Conservation (phyloP, 805 yeast species). For the Candida hispaniensis region DNA sequence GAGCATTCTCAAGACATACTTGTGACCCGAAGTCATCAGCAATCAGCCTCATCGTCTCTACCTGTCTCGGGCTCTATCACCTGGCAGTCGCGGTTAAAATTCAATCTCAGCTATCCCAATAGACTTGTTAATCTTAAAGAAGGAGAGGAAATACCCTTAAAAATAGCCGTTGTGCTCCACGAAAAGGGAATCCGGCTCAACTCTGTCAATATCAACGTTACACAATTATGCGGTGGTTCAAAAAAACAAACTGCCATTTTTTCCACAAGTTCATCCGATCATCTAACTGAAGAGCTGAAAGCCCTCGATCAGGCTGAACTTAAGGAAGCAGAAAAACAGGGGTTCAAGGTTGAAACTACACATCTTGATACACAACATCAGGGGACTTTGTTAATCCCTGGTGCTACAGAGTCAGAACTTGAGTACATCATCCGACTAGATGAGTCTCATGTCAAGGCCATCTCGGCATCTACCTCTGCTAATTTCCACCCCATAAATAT, state of each 20-base stretch:
- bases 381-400: conserved; percentile 10
- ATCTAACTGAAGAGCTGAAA: conserved; percentile 6
- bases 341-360: conserved; percentile 9
- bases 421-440: conserved; percentile 10
- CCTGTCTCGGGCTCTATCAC: conserved; percentile 10
- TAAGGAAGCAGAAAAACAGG: conserved; percentile 8
- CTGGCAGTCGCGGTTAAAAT: conserved; percentile 12
- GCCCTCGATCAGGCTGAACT: conserved; percentile 12
- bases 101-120: conserved; percentile 9
- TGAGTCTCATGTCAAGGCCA: background rate
- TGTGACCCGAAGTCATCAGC: conserved; percentile 11
- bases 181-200: conserved; percentile 13
- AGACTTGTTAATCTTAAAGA: conserved; percentile 7
- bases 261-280: conserved; percentile 1
- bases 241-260: conserved; percentile 7
- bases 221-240: conserved; percentile 9
- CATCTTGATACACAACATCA: conserved; percentile 7
- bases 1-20: conserved; percentile 11
- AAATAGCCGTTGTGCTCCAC: conserved; percentile 5
- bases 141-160: conserved; percentile 8
- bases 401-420: conserved; percentile 7
- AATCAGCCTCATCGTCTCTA: conserved; percentile 6
- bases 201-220: conserved; percentile 7
- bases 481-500: conserved; percentile 8
- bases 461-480: conserved; percentile 8